Evolutionary conservation across 139 green algal species (phyloP).

Genomic region (Coelastrella sp.): DNA sequence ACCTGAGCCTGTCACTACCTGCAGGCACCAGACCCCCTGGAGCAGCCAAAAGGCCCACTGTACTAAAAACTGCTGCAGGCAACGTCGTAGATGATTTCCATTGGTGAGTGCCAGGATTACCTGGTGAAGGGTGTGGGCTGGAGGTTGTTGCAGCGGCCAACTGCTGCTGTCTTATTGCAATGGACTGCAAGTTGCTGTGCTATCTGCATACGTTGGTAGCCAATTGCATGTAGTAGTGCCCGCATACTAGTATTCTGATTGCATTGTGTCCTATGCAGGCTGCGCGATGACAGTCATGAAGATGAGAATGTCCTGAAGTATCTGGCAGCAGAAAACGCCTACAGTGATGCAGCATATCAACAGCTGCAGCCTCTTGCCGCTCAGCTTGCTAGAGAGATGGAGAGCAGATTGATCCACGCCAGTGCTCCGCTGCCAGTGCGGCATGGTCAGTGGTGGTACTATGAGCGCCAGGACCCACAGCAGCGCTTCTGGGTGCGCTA

Average conservation of each 20-base stretch:
- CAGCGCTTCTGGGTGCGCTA: conserved; percentile 24
- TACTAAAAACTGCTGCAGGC: conserved; percentile 16
- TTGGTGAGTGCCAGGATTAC: not conserved
- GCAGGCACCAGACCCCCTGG: not conserved
- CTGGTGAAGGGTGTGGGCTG: not conserved
- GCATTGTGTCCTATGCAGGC: not conserved
- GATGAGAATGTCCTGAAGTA: conserved; percentile 28
- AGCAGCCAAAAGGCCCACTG: not conserved
- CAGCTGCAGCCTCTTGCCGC: conserved; percentile 12
- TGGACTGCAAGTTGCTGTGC: not conserved
- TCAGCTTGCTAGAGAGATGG: conserved; percentile 38
- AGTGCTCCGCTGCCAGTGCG: conserved; percentile 18
- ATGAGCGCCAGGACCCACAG: conserved; percentile 21
- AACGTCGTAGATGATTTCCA: conserved; percentile 20
- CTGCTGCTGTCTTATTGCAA: not conserved
- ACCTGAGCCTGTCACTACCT: not conserved
- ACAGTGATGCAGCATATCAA: conserved; percentile 1
- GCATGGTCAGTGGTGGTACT: conserved; percentile 42
- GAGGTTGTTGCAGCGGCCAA: not conserved
- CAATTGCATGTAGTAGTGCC: not conserved
- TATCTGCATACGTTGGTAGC: not conserved
- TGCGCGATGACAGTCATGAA: conserved; percentile 38
- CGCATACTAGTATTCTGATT: not conserved
- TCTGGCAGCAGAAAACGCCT: conserved; percentile 42
- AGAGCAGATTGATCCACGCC: conserved; percentile 1